These are phyloP conservation scores for Hymenoscyphus scutula DNA, from an alignment of 2,329 filamentous ascomycete genomes.

Conservation along the genomic window DNA sequence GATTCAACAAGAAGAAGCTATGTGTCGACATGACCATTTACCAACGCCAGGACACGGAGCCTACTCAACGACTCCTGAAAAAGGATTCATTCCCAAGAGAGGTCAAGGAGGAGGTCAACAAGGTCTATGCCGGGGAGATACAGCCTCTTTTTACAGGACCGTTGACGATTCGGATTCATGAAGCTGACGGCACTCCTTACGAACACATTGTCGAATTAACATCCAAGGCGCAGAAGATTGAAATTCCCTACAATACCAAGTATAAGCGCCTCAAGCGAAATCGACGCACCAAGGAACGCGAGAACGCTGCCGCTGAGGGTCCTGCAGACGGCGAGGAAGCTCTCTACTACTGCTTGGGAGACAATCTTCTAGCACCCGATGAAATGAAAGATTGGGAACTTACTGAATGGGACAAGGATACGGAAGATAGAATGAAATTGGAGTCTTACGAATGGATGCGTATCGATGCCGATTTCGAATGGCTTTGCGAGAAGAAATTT, in stretches of 20 bases:
- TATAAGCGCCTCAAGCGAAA: conserved; percentile 96
- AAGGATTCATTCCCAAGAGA: conserved; percentile 79
- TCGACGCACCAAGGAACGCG: conserved; percentile 75
- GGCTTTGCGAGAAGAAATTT: conserved; percentile 81
- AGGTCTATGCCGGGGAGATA: conserved; percentile 65
- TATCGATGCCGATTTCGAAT: conserved; percentile 97
- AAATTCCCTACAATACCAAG: conserved; percentile 98
- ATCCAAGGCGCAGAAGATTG: conserved; percentile 78
- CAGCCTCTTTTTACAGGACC: conserved; percentile 88
- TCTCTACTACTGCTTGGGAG: conserved; percentile 86
- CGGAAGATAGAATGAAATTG: conserved; percentile 87
- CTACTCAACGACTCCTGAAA: conserved; percentile 54
- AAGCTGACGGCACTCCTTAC: conserved; percentile 96
- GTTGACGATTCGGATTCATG: conserved; percentile 97
- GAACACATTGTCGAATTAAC: conserved; percentile 97
- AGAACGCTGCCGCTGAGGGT: conserved; percentile 61
- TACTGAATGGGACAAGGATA: conserved; percentile 84
- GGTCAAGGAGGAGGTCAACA: conserved; percentile 73
- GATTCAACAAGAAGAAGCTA: conserved; percentile 96
- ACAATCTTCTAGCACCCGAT: conserved; percentile 79
- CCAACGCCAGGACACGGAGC: conserved; percentile 59
- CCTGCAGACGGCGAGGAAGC: conserved; percentile 68
- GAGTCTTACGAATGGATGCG: conserved; percentile 99
- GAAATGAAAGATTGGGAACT: conserved; percentile 83
- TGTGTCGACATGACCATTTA: conserved; percentile 88